These are phyloP conservation scores for Populus hybrid DNA, from an alignment of 441 rosid genomes.

Conservation along the genomic window DNA sequence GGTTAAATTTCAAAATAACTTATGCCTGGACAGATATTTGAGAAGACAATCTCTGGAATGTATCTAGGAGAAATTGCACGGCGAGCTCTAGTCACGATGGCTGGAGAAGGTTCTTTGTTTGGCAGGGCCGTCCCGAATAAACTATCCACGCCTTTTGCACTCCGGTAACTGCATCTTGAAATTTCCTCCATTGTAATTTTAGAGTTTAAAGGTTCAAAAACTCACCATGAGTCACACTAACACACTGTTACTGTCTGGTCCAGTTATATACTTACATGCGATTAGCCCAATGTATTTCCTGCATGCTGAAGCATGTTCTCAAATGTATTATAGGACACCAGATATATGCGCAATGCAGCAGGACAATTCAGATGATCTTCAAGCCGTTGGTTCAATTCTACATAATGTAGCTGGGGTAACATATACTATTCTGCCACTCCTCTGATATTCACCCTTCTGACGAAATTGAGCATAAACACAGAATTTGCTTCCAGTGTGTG, in stretches of 20 bases:
- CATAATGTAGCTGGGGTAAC: slow-evolving; percentile 48
- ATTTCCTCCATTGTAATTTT: background rate
- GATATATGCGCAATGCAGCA: slow-evolving; percentile 69
- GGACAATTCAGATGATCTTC: slow-evolving; percentile 65
- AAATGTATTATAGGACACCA: slow-evolving; percentile 47
- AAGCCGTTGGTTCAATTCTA: slow-evolving; percentile 55
- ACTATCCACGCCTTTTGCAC: slow-evolving; percentile 47
- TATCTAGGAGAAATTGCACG: slow-evolving; percentile 86
- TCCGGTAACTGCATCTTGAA: slow-evolving; percentile 38
- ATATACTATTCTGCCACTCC: background rate
- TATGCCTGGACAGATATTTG: slow-evolving; percentile 49
- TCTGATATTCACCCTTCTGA: background rate
- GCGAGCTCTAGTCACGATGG: slow-evolving; percentile 56
- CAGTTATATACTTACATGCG: background rate
- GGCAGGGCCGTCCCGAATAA: slow-evolving; percentile 45
- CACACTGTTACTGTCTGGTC: background rate
- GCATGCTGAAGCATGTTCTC: slow-evolving; percentile 4
- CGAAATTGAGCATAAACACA: background rate
- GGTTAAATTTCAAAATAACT: slow-evolving; percentile 15
- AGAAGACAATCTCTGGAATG: slow-evolving; percentile 96
- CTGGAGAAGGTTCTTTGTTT: slow-evolving; percentile 56
- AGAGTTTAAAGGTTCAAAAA: background rate
- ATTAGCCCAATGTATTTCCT: background rate
- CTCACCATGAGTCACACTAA: background rate
- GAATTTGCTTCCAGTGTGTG: background rate